Evolutionary conservation across 495 filamentous ascomycete species (phyloP).

Genomic region (Aspergillus bertholletiae): DNA sequence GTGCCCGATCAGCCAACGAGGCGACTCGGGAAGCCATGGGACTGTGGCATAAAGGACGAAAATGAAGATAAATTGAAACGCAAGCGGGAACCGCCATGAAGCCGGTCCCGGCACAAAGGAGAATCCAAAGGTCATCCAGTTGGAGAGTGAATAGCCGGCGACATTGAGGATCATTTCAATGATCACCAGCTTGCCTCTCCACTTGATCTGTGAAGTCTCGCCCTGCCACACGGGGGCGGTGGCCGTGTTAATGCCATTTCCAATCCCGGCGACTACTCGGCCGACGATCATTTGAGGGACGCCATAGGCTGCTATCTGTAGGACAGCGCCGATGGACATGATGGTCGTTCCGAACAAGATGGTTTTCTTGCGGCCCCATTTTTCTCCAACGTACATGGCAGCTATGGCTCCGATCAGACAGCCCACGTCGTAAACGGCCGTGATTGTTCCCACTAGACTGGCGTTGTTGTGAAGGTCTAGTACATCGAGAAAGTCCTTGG

Average conservation of each 20-base stretch:
- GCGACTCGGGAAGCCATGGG: slow-evolving; percentile 54
- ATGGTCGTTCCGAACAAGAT: slow-evolving; percentile 52
- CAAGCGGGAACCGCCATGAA: slow-evolving; percentile 52
- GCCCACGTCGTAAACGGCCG: slow-evolving; percentile 59
- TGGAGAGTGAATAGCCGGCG: slow-evolving; percentile 49
- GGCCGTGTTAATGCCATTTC: slow-evolving; percentile 64
- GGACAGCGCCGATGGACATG: slow-evolving; percentile 57
- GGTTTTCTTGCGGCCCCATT: slow-evolving; percentile 53
- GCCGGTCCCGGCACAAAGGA: slow-evolving; percentile 43
- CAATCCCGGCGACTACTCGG: slow-evolving; percentile 39
- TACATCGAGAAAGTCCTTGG: slow-evolving; percentile 50
- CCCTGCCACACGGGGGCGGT: slow-evolving; percentile 65
- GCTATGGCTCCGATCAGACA: slow-evolving; percentile 56
- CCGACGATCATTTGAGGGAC: slow-evolving; percentile 61
- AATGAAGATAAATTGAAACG: slow-evolving; percentile 54
- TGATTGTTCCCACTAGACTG: slow-evolving; percentile 51
- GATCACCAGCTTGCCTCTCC: slow-evolving; percentile 59
- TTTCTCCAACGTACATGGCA: slow-evolving; percentile 52
- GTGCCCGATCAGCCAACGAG: slow-evolving; percentile 48
- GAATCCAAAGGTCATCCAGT: slow-evolving; percentile 58
- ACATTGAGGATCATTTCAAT: slow-evolving; percentile 62
- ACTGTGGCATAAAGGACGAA: slow-evolving; percentile 45
- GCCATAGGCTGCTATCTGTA: slow-evolving; percentile 54
- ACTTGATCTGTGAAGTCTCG: slow-evolving; percentile 55
- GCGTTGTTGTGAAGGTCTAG: slow-evolving; percentile 51